Evolutionary conservation across 2,329 filamentous ascomycete genomes (phyloP).

Genomic region (Hansfordia pulvinata): DNA sequence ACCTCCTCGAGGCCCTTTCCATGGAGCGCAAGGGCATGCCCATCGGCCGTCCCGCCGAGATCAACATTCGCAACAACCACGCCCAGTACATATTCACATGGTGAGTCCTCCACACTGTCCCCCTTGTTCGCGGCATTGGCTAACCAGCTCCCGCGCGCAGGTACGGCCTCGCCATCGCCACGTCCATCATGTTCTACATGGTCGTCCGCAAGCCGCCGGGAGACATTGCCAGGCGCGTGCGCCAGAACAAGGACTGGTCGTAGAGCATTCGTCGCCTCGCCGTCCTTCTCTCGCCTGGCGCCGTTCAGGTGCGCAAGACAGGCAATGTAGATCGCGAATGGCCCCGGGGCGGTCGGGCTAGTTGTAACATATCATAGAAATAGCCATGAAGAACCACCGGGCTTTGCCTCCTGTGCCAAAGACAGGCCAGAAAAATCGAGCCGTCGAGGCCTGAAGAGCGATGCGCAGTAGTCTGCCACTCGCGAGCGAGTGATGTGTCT

Average conservation of each 20-base stretch:
- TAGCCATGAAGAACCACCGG: too few relatives aligned
- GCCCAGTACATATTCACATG: slow-evolving; percentile 98
- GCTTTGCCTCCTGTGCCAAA: too few relatives aligned
- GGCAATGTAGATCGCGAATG: too few relatives aligned
- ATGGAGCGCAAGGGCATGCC: slow-evolving; percentile 72
- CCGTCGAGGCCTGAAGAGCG: too few relatives aligned
- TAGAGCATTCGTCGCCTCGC: too few relatives aligned
- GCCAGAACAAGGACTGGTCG: slow-evolving; percentile 65
- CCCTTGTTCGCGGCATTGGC: slow-evolving; percentile 1
- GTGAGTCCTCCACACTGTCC: slow-evolving; percentile 36
- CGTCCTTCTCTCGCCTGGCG: too few relatives aligned
- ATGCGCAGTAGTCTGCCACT: too few relatives aligned
- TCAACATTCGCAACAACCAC: slow-evolving; percentile 92
- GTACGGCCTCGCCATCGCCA: slow-evolving; percentile 77
- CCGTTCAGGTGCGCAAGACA: too few relatives aligned
- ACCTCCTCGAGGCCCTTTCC: slow-evolving; percentile 63
- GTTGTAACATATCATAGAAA: too few relatives aligned
- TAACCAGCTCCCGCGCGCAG: slow-evolving; percentile 27
- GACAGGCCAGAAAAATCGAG: too few relatives aligned
- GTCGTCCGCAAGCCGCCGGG: slow-evolving; percentile 76
- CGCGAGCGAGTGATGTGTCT: too few relatives aligned
- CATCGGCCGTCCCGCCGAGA: slow-evolving; percentile 75
- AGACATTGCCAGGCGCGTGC: slow-evolving; percentile 58
- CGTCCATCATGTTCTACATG: slow-evolving; percentile 93
- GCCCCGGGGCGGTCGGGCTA: too few relatives aligned